Base-by-base conservation (phyloP, 2,329 filamentous ascomycete species). In the Setomelanomma holmii region DNA sequence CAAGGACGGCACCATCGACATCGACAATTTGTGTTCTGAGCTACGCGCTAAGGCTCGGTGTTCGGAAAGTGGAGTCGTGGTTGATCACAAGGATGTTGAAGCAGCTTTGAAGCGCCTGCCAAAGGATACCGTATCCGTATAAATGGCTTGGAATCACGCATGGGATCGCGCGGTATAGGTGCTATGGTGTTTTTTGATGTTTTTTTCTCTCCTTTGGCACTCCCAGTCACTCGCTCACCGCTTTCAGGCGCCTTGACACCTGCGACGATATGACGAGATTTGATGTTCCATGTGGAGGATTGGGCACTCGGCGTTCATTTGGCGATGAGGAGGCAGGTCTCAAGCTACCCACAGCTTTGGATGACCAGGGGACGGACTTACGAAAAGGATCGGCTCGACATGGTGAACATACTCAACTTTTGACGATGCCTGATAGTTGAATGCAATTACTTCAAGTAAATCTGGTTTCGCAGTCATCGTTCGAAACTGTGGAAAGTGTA, bases 41-140 rank as follows among this genome's bases (percentile, higher is more conserved):
- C 85, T 99, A 12, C 90, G 93, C 60, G 90, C 93, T 73, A 99
- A 99, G 79, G 95, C 95, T 51, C 95, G 93, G 71, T 99, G 95
- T 75, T 96, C 92, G 0, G 90, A 96, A 63, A 89, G 84, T 16
- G 93, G 95, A 14, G 91, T 96, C 11, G 91, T 96, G 16, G 90
- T 99, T 20, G 89, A 92, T 56, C 88, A 96, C 77, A 86, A 86
- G 48, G 93, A 98, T 67, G 96, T 98, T 64, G 89, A 96, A 69
- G 85, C 75, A 34, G 78, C 79, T 4, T 72, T 82, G 46, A 75
- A 78, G 66, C 78, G 78, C 45, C 57, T 81, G 21, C 74, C 75
- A 5, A 71, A 74, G 35, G 67, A 74, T 21, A 52, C 54, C 11
- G 36, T 48, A 27, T 27, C 45, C 5, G 50, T 45, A 16, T 61